Evolutionary conservation across 805 yeast genomes (phyloP).

Genomic region (Tetrapisispora nanseiensis): DNA sequence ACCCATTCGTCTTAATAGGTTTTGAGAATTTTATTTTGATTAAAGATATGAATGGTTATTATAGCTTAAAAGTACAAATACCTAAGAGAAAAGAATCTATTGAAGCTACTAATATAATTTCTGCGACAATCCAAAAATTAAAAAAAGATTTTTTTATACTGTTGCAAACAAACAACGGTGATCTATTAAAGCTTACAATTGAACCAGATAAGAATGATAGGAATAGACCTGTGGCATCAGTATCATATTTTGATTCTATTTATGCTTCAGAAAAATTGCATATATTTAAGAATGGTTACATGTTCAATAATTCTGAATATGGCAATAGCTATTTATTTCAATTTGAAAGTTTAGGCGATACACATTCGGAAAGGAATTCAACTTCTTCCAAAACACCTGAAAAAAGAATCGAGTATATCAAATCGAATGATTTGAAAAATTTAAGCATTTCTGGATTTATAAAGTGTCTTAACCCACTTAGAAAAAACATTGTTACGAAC

Average conservation of each 20-base stretch:
- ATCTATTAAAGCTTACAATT: constrained; percentile 57
- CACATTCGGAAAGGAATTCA: constrained; percentile 31
- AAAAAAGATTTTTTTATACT: constrained; percentile 55
- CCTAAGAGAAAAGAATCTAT: constrained; percentile 37
- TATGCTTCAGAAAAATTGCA: constrained; percentile 46
- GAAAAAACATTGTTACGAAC: constrained; percentile 31
- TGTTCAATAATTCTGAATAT: constrained; percentile 55
- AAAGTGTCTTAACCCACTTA: constrained; percentile 40
- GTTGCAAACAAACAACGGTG: constrained; percentile 65
- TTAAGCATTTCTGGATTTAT: constrained; percentile 47
- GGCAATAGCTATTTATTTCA: constrained; percentile 66
- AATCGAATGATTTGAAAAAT: constrained; percentile 38
- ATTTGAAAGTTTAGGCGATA: constrained; percentile 66
- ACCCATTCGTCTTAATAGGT: constrained; percentile 41
- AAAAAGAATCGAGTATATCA: constrained; percentile 20
- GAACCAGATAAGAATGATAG: constrained; percentile 33
- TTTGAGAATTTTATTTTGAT: constrained; percentile 46
- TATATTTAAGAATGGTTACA: constrained; percentile 65
- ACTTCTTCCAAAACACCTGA: constrained; percentile 28
- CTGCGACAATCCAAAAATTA: constrained; percentile 57
- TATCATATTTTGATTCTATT: constrained; percentile 69
- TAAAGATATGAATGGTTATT: constrained; percentile 33
- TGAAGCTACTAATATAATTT: constrained; percentile 33
- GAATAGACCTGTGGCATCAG: constrained; percentile 34
- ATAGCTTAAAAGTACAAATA: constrained; percentile 37